Base-by-base conservation (phyloP, 2,329 filamentous ascomycete species). In the Furcasterigmium sp. region DNA sequence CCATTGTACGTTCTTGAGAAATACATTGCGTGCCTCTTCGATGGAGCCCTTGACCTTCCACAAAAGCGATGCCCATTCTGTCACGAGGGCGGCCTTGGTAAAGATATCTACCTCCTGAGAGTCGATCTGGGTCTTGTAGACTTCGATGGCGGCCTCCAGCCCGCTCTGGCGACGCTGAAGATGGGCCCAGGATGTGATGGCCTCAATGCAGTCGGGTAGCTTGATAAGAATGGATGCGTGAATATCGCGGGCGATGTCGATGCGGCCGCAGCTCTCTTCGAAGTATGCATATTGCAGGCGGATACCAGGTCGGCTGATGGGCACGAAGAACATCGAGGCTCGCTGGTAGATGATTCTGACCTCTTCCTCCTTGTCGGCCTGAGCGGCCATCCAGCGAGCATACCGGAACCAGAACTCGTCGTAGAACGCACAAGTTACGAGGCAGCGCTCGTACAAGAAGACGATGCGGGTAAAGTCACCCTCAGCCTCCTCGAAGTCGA, bases 321-420 rank as follows among this genome's bases (percentile, higher is more conserved):
- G 90, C 1, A 95, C 88, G 59, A 85, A 96, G 42, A 95, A 67
- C 40, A 81, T 90, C 51, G 86, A 84, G 9, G 91, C 93, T 44
- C 90, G 82, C 60, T 91, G 82, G 59, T 94, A 97, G 50, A 97
- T 93, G 62, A 88, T 91, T 45, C 93, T 85, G 6, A 91, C 84
- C 58, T 96, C 91, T 60, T 96, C 88, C 37, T 90, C 82, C 62
- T 94, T 95, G 53, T 75, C 82, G 2, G 80, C 68, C 58, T 95
- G 87, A 0, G 81, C 81, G 46, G 78, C 75, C 87, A 96, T 95
- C 93, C 93, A 98, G 32, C 91, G 77, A 14, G 86, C 88, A 64
- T 95, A 98, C n/a, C 93, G 85, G 56, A 95, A 82, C 93, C 93
- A 98, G 64, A 97, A 95, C 59, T 97, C 91, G 39, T 97, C 91